Conservation (phyloP, 164 flowering plant genomes). For the Amborella trichopoda region DNA sequence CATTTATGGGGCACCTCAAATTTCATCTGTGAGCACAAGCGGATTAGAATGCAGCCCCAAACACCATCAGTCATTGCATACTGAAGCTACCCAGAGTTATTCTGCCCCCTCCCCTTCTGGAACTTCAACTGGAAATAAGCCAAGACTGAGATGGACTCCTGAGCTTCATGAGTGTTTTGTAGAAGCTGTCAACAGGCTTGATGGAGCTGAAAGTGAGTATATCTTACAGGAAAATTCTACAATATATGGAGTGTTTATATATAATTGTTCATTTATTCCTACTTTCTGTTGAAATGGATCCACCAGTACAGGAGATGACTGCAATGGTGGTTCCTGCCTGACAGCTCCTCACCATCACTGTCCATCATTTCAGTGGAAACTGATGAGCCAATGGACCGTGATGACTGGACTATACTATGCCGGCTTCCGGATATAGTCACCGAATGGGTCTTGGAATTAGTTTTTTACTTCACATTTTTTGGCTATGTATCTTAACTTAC, state of each 20-base stretch:
- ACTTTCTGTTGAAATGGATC: too few relatives aligned
- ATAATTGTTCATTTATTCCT: not conserved
- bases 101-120: slow-evolving; percentile 24
- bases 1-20: slow-evolving; percentile 31
- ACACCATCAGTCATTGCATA: slow-evolving; percentile 11
- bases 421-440: not conserved
- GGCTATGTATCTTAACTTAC: not conserved
- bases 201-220: slow-evolving; percentile 46
- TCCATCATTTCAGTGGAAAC: too few relatives aligned
- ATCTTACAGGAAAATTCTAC: not conserved
- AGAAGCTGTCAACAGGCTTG: slow-evolving; percentile 39
- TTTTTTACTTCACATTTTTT: not conserved
- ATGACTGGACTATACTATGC: not conserved
- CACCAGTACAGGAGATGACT: too few relatives aligned
- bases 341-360: too few relatives aligned
- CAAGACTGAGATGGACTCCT: slow-evolving; percentile 50
- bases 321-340: too few relatives aligned
- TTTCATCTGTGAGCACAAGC: slow-evolving; percentile 11
- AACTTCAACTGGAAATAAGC: slow-evolving; percentile 26
- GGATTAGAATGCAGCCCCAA: slow-evolving; percentile 10
- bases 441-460: not conserved
- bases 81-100: slow-evolving; percentile 12
- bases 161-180: slow-evolving; percentile 43
- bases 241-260: not conserved
- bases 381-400: not conserved